Conservation (phyloP, 2,329 filamentous ascomycete genomes). For the Phymatotrichopsis omnivora region DNA sequence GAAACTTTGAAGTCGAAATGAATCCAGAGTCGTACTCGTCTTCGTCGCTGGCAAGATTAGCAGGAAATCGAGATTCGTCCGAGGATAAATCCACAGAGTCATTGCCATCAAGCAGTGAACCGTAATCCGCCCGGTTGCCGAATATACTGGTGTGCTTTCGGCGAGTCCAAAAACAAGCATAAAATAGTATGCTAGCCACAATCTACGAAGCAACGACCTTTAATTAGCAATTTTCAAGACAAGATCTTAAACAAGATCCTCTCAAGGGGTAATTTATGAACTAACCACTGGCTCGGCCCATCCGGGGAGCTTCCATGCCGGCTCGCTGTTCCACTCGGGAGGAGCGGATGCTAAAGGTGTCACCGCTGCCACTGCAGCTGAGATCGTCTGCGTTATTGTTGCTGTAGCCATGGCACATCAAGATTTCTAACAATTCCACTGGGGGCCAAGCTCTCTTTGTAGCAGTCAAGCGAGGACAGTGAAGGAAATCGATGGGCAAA, state of each 20-base stretch:
- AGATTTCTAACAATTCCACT: too few species aligned
- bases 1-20: slow-evolving; percentile 24
- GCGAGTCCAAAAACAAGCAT: slow-evolving; percentile 27
- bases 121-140: slow-evolving; percentile 7
- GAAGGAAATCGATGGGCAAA: too few species aligned
- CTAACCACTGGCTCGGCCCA: slow-evolving; percentile 27
- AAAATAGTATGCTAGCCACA: slow-evolving; percentile 24
- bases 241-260: neutral
- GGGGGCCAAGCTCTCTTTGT: too few species aligned
- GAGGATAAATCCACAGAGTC: slow-evolving; percentile 8
- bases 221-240: too few species aligned
- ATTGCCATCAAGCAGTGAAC: slow-evolving; percentile 17
- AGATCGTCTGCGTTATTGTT: slow-evolving; percentile 4
- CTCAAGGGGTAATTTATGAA: neutral
- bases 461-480: too few species aligned
- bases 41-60: neutral
- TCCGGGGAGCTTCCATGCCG: slow-evolving; percentile 27
- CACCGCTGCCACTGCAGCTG: neutral
- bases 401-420: slow-evolving; percentile 13
- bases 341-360: slow-evolving; percentile 19
- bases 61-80: neutral
- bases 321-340: slow-evolving; percentile 25
- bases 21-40: slow-evolving; percentile 5
- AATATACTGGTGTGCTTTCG: slow-evolving; percentile 16
- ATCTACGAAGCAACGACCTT: slow-evolving; percentile 10